These are phyloP conservation scores for Colletotrichum destructivum DNA, from an alignment of 2,329 filamentous ascomycete genomes.

Conservation along the genomic window DNA sequence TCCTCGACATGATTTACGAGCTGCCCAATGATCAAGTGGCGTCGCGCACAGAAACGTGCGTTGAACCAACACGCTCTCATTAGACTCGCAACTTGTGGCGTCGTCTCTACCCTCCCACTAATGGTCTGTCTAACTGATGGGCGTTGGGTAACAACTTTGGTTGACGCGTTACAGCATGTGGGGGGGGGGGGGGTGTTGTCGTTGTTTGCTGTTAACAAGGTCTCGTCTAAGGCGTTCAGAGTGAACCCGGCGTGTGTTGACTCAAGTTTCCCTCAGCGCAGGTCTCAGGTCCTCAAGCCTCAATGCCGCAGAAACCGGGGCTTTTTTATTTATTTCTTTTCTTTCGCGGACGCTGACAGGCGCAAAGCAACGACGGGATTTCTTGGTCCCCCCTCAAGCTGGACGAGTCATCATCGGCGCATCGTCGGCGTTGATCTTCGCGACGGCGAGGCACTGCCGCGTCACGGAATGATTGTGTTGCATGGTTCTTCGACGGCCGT, in stretches of 20 bases:
- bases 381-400: background rate
- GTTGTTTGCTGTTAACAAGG: no score
- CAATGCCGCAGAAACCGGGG: background rate
- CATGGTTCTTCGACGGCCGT: background rate
- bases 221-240: background rate
- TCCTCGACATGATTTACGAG: background rate
- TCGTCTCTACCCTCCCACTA: no score
- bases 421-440: background rate
- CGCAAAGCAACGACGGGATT: background rate
- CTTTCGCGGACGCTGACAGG: background rate
- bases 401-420: background rate
- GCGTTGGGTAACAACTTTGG: no score
- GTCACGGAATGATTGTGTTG: background rate
- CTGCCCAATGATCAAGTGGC: background rate
- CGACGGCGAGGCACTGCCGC: background rate
- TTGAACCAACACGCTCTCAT: no score
- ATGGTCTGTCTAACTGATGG: no score
- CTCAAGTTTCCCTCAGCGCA: background rate
- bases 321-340: background rate
- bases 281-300: background rate
- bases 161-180: no score
- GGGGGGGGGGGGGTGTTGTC: no score
- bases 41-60: background rate
- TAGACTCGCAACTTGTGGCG: no score
- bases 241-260: background rate